Evolutionary conservation across 257 asterid genomes (phyloP), one percentile per base, ranked within the genome.

Genomic region (Cruciata laevipes): DNA sequence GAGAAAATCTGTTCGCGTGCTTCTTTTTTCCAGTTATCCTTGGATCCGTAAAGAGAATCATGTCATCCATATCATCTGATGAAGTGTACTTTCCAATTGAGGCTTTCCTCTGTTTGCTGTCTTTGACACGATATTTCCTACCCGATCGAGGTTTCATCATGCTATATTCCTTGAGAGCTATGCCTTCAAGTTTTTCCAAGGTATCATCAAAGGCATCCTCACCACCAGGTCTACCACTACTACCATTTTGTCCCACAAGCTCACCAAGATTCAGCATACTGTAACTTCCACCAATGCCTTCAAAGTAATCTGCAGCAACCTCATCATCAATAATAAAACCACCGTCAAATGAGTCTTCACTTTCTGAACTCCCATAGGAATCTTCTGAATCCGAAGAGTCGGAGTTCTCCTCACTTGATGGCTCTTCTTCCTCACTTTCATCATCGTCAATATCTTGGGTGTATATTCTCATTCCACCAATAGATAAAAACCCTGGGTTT

Each of bases 291-390:
- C 95, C 96, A 69, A 81, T 90, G 57, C 99, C 87, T 78, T 88
- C 92, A 67, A 81, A 79, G 77, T 90, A 93, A 88, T 93, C 99
- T 52, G 78, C 88, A 71, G 96, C 99, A 65, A 93, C 82, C 71
- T 81, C 97, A 24, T 86, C 97, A 69, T 93, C 97, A 52, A 93
- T 66, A 66, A 87, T 95, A 56, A 96, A 85, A 75, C 81, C 88
- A 75, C 87, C 85, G 68, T 78, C 80, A 23, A 87, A 84, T 35
- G 71, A 63, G 38, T 71, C 80, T 61, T 75, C 87, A 71, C 81
- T 79, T 32, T 79, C 96, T 27, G 89, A 83, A 30, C 84, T 71
- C 58, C 66, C 78, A 20, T 82, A 70, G 64, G 85, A 73, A 74
- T 82, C 91, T 59, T 77, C 91, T 7, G 87, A 74, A 35, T 32